These are phyloP conservation scores for Lolium perenne DNA, from an alignment of 176 grass and related monocot species.

Conservation along the genomic window DNA sequence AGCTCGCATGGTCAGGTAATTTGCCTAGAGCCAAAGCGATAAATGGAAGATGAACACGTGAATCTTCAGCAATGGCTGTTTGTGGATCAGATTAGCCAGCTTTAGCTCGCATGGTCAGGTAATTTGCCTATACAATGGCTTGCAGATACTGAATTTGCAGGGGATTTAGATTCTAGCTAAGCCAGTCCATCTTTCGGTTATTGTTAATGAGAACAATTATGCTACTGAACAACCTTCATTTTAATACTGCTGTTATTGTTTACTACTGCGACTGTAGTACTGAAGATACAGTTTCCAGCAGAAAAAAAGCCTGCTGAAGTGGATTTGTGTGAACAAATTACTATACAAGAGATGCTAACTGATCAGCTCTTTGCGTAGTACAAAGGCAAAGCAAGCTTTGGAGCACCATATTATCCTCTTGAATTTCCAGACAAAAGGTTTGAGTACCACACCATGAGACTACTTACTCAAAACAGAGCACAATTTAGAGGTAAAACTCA, in stretches of 20 bases:
- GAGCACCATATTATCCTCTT: background rate
- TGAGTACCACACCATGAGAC: conserved; percentile 19
- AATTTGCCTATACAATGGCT: background rate
- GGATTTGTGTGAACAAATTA: background rate
- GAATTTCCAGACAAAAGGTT: background rate
- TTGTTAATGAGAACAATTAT: background rate
- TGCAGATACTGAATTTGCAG: background rate
- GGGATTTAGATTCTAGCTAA: background rate
- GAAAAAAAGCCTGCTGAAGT: background rate
- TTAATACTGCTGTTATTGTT: background rate
- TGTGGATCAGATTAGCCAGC: conserved; percentile 22
- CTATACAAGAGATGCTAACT: background rate
- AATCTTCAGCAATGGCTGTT: conserved; percentile 34
- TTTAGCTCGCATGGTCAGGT: background rate
- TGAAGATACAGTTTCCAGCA: background rate
- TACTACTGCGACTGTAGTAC: background rate
- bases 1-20: background rate
- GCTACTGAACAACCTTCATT: background rate
- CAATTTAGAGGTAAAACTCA: conserved; percentile 17
- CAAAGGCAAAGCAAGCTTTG: background rate
- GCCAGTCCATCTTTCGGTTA: background rate
- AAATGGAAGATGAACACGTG: conserved; percentile 42
- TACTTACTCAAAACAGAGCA: conserved; percentile 27
- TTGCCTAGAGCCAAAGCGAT: background rate
- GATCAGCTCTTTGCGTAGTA: background rate